Base-by-base conservation (phyloP, 176 grass and related monocot species). In the bread wheat (Triticum aestivum) region DNA sequence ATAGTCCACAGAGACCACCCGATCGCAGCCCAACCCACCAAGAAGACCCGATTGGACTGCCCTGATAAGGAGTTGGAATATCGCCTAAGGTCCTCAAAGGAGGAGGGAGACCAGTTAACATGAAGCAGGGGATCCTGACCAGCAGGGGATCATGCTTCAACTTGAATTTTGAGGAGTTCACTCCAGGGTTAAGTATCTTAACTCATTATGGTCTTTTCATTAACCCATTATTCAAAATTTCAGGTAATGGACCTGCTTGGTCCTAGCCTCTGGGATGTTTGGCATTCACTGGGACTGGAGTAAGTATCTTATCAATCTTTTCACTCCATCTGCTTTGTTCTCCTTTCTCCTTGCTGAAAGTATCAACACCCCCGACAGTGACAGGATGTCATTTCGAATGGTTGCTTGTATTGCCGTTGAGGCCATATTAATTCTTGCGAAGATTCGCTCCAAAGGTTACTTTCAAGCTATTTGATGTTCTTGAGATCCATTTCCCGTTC, bases 241-340 rank as follows among this genome's bases (percentile, higher is more conserved):
- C 79, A 94, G 94, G 84, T 92, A 84, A 97, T 97, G 94, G 86
- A 97, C 66, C 94, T 97, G 88, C 88, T 97, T 72, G 94, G 94
- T 37, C 90, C 92, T 61, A 97, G 90, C 89, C 87, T 97, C 73
- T 92, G 84, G 92, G 94, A 97, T 86, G 90, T 94, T 72, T 97
- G 94, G 94, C 89, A 89, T 87, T 94, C 94, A 79, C 58, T 76
- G 4, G 90, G 82, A 75, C 90, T 91, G 69, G 11, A 69, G 94
- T 94, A 86, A 91, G 90, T 77, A 86, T 77, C 78, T 45, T 66
- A 51, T 49, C 45, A 71, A 64, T 39, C 65, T 44, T 44, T 71
- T 52, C 67, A 90, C 47, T 30, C n/a, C 37, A 21, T 80, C 61
- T 69, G 61, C 2, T 42, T 11, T 27, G 42, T 44, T 44, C 42